Evolutionary conservation across 2,329 filamentous ascomycete species (phyloP).

Genomic region (Trichoderma oligosporum): DNA sequence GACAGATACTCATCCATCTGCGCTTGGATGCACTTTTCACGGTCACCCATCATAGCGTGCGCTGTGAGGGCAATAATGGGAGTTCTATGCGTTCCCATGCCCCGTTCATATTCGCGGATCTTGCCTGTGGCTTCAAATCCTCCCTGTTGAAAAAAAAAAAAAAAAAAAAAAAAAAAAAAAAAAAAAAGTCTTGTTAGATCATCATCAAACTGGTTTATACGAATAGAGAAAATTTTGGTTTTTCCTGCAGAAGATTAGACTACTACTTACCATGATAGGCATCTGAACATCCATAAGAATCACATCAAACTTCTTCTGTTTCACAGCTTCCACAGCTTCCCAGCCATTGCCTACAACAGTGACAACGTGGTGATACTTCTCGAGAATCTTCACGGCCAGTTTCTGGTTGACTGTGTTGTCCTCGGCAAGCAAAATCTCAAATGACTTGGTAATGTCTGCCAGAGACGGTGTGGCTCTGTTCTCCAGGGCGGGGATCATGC

Average conservation of each 20-base stretch:
- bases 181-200: constrained; percentile 34
- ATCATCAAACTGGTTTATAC: no score
- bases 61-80: constrained; percentile 96
- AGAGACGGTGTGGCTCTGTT: constrained; percentile 87
- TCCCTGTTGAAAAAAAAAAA: constrained; percentile 49
- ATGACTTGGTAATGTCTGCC: constrained; percentile 90
- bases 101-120: constrained; percentile 91
- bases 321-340: constrained; percentile 88
- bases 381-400: constrained; percentile 90
- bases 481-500: constrained; percentile 91
- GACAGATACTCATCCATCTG: constrained; percentile 99
- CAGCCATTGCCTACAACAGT: constrained; percentile 93
- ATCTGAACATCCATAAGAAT: constrained; percentile 99
- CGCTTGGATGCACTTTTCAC: constrained; percentile 96
- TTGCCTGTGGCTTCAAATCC: constrained; percentile 96
- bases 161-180: constrained; percentile 36
- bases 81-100: constrained; percentile 73
- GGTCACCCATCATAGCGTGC: constrained; percentile 97
- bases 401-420: constrained; percentile 98
- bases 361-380: constrained; percentile 91
- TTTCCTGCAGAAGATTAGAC: not conserved
- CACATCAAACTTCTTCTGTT: constrained; percentile 88
- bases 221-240: no score
- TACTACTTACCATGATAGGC: constrained; percentile 82
- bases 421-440: constrained; percentile 91